Base-by-base conservation (phyloP, 257 asterid species). In the Fraxinus pennsylvanica region DNA sequence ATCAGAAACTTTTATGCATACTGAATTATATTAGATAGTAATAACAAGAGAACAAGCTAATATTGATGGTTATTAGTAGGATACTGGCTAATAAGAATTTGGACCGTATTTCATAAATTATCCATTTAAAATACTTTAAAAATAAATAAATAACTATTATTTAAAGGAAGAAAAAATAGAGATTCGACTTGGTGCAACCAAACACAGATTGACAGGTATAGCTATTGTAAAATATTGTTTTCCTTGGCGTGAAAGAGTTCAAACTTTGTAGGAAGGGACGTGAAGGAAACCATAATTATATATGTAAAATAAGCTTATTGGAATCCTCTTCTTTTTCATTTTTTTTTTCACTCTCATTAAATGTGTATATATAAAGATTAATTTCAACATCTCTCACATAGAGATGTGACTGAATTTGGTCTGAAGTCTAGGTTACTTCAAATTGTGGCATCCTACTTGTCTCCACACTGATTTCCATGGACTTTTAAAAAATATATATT, bases 351-450 rank as follows among this genome's bases (percentile, higher is more conserved):
- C 22, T 71, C 45, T 45, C 41, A 32, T 21, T 45, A 70, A 38
- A 77, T 77, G 43, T 74, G 78, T 73, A 71, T 71, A 76, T 43
- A 59, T 27, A 74, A 83, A 82, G 80, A 75, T 76, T 77, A 83
- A 87, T 76, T 81, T 74, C 79, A 73, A 76, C 81, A 87, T 88
- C 82, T 36, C 78, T 74, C 74, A 83, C 89, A 80, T 74, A 61
- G 73, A 80, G 84, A 85, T 72, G 90, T 74, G 94, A 89, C 90
- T 66, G 86, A 79, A 81, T 90, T 87, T 92, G 96, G 97, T 92
- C 88, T 81, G 76, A 84, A 45, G 96, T 92, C 94, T 45, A 81
- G 85, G 88, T 91, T 91, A 91, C 97, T 92, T 92, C 77, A 65
- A 77, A 52, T 76, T 80, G 88, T 85, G 82, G 92, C 91, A 83